Base-by-base conservation (phyloP, 148 eudicot genomes). In the Cornus kousa region DNA sequence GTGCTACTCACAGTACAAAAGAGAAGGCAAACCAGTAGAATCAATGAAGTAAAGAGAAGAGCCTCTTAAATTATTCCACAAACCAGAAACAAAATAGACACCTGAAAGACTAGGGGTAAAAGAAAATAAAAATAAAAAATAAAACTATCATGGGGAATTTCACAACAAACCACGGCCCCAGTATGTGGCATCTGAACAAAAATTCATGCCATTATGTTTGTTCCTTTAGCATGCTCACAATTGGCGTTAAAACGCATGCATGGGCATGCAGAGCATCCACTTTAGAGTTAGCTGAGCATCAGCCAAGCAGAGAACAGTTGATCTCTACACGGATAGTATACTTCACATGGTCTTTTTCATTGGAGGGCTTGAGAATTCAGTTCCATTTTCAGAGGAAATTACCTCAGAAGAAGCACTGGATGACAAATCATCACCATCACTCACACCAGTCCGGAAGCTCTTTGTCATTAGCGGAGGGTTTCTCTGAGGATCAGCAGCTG, bases 391-490 rank as follows among this genome's bases (percentile, higher is more conserved):
- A 2, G 86, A 70, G 24, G 90, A 77, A 55, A 83, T 84, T 85
- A 93, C 83, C 32, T 82, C 88, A 1, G 99, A 96, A 48, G 99
- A 91, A 76, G 88, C 93, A 55, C 85, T 88, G 33, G 98, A 92
- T 53, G 98, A 87, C 39, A 86, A 24, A 66, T 71, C 78, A 19
- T 87, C 80, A 9, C 82, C 11, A 37, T 28, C 72, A 23, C 70
- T 75, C 23, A 74, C 59, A 65, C 75, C 85, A 69, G 80, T 80
- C 13, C 53, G 82, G 60, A 57, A 68, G 76, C 79, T 85, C 70
- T 74, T 87, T 69, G 89, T 74, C 74, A 83, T 75, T 40, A 57
- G 24, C 0, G 87, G 68, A 40, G 86, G 89, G 77, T 88, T 87
- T 57, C 85, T 86, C 59, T 86, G 91, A 76, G 88, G 72, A 76